These are phyloP conservation scores for Exophiala calicioides DNA, from an alignment of 2,329 filamentous ascomycete genomes.

Conservation along the genomic window DNA sequence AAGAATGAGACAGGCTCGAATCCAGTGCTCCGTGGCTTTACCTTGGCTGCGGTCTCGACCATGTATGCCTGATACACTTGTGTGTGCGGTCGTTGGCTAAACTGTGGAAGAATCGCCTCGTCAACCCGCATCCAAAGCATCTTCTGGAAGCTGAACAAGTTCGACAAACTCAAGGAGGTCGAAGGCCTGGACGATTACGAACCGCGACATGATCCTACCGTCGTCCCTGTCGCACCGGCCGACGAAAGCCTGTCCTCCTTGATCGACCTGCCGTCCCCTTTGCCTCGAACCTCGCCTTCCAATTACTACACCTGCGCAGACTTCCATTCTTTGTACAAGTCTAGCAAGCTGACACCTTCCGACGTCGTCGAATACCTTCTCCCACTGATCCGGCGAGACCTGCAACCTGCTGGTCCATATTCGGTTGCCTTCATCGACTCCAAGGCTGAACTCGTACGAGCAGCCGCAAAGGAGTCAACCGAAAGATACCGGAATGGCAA, in stretches of 20 bases:
- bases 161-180: conserved; percentile 58
- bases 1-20: conserved; percentile 60
- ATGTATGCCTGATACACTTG: conserved; percentile 50
- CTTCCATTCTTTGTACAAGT: conserved; percentile 73
- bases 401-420: conserved; percentile 59
- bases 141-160: conserved; percentile 73
- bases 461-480: conserved; percentile 72
- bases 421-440: conserved; percentile 72
- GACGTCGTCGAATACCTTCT: conserved; percentile 72
- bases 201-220: conserved; percentile 59
- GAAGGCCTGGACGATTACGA: conserved; percentile 56
- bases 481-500: conserved; percentile 68
- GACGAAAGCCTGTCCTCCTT: conserved; percentile 8
- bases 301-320: conserved; percentile 72
- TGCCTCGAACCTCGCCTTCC: conserved; percentile 39
- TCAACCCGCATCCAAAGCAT: conserved; percentile 62
- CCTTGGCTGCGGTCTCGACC: conserved; percentile 62
- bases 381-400: conserved; percentile 66
- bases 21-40: conserved; percentile 67
- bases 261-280: conserved; percentile 33
- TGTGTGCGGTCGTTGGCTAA: conserved; percentile 1
- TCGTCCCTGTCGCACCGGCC: conserved; percentile 47
- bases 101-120: conserved; percentile 54
- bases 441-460: conserved; percentile 62
- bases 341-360: conserved; percentile 68